Base-by-base conservation (phyloP, 768 basidiomycete species). In the Leccinum subgranulosum region DNA sequence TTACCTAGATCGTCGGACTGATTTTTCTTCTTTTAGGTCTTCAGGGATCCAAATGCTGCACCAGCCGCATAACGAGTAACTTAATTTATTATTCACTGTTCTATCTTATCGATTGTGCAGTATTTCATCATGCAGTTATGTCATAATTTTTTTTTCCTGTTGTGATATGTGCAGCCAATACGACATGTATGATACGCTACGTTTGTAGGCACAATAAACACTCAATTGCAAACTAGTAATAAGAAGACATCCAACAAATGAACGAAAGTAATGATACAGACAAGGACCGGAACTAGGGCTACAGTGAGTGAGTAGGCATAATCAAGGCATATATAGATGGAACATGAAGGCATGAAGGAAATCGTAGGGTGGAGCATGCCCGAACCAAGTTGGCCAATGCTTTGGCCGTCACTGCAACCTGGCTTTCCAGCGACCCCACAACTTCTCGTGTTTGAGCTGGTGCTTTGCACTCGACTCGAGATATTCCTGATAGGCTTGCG, bases 401-500 rank as follows among this genome's bases (percentile, higher is more conserved):
- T 14, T 21, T n/a, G n/a, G 34, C 17, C 14, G 19, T 60, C 52
- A 71, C 49, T 58, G 64, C 39, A 59, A 31, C 53, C 60, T 73
- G 41, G 72, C 67, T 57, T 68, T 73, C 80, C 78, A 81, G 28
- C 78, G 73, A 54, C 72, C 76, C 84, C 85, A 89, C 63, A 86
- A 70, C 47, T 73, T 79, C 69, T 88, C 86, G 54, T 84, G 78
- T 52, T 79, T 77, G 66, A 80, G 76, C 67, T 80, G 80, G 56
- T 81, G 78, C 56, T 77, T 80, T 50, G 77, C 74, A 60, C 74
- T 80, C 61, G 85, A 70, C 66, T 81, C 78, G 56, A 78, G 72
- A 68, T 81, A 90, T 62, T 87, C 79, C 34, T 73, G 76, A 65
- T 82, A 87, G 9, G 84, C 83, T 57, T 79, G 74, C 45, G 76